Conservation (phyloP, 352 stramenopile genomes). For the Globisporangium nagaii region DNA sequence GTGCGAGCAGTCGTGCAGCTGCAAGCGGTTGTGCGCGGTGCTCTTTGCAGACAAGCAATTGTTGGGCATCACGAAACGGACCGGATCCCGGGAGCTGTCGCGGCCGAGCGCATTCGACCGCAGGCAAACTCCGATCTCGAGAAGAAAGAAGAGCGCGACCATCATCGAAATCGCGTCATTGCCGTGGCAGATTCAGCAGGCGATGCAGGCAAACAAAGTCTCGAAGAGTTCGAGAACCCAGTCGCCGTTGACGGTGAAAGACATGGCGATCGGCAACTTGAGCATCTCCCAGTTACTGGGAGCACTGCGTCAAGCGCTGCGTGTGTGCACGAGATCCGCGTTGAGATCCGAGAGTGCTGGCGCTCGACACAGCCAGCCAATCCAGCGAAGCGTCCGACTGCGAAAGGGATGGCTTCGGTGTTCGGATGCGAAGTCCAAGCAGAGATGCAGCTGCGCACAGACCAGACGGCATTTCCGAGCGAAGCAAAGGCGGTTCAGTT, state of each 20-base stretch:
- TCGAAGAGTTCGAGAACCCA: not conserved
- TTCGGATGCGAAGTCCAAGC: slow-evolving; percentile 44
- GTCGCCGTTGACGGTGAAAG: not conserved
- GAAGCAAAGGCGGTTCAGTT: slow-evolving; percentile 26
- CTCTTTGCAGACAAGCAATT: slow-evolving; percentile 11
- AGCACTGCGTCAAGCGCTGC: not conserved
- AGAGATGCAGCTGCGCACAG: slow-evolving; percentile 16
- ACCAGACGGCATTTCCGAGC: not conserved
- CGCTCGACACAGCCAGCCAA: not conserved
- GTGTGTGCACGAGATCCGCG: slow-evolving; percentile 14
- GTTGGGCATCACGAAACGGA: not conserved
- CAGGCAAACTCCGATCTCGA: not conserved
- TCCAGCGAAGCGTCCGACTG: not conserved
- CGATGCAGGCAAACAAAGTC: not conserved
- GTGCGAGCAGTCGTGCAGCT: slow-evolving; percentile 22
- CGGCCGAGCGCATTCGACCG: not conserved
- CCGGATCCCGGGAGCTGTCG: not conserved
- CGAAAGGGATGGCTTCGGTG: not conserved
- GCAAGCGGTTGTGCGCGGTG: slow-evolving; percentile 27
- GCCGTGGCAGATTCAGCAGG: not conserved
- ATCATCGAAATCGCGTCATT: not conserved
- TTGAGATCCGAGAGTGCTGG: slow-evolving; percentile 27
- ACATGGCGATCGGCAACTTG: not conserved
- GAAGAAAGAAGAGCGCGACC: not conserved
- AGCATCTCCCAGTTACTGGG: not conserved